These are phyloP conservation scores for Colletotrichum tabaci DNA, from an alignment of 2,329 filamentous ascomycete genomes.

Conservation along the genomic window DNA sequence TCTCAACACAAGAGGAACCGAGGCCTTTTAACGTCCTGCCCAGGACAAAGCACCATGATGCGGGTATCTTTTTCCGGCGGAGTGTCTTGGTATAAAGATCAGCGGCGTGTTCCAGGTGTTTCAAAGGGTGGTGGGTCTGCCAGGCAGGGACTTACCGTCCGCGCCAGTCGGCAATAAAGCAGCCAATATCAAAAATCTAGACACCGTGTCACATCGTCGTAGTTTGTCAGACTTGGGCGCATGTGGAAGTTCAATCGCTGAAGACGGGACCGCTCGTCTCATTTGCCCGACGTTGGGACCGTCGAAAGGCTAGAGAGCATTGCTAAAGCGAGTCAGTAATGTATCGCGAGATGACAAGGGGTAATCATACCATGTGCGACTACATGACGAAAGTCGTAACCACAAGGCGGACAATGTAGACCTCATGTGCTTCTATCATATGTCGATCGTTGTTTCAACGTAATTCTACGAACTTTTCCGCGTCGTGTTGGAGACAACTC, in stretches of 20 bases:
- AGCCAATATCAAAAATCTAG: conserved; percentile 10
- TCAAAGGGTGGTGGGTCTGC: neutral
- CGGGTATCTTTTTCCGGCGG: conserved; percentile 3
- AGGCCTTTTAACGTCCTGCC: conserved; percentile 56
- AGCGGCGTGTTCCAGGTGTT: neutral
- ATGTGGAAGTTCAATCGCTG: conserved; percentile 16
- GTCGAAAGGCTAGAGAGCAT: conserved; percentile 29
- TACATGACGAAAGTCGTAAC: conserved; percentile 18
- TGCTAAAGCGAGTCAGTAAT: conserved; percentile 6
- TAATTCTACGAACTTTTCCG: conserved; percentile 50
- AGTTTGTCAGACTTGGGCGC: conserved; percentile 17
- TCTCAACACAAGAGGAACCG: conserved; percentile 19
- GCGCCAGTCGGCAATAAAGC: conserved; percentile 5
- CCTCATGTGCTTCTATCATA: conserved; percentile 4
- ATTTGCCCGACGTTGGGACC: conserved; percentile 21
- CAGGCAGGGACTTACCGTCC: conserved; percentile 8
- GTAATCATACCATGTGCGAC: conserved; percentile 25
- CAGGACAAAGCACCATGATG: conserved; percentile 48
- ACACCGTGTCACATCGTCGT: conserved; percentile 17
- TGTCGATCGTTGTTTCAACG: conserved; percentile 24
- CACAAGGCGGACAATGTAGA: conserved; percentile 7
- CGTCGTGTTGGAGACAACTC: conserved; percentile 53
- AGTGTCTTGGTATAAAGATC: conserved; percentile 1
- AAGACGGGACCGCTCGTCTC: conserved; percentile 24
- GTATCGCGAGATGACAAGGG: neutral